A percentile compares a stretch with the other conserved stretches of the same genome.
Evolutionary conservation across 192 early-diverging fungal species (phyloP).

Genomic region (Pilaira anomala): DNA sequence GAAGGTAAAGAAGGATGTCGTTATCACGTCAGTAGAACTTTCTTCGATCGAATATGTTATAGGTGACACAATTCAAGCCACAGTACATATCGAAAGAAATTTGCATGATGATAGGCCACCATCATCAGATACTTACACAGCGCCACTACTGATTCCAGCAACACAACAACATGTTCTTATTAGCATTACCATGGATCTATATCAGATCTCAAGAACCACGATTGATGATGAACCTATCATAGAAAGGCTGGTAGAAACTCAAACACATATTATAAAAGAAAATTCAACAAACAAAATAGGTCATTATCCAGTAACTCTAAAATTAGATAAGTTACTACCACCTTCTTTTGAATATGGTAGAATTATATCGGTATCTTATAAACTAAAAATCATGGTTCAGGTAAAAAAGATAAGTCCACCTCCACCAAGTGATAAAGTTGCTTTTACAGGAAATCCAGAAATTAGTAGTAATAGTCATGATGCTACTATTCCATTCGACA

Average conservation of each 20-base stretch:
- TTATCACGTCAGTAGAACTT: too few relatives aligned
- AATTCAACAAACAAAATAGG: not conserved
- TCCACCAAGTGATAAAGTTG: too few relatives aligned
- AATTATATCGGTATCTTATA: constrained; percentile 1
- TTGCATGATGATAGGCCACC: too few relatives aligned
- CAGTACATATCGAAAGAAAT: not conserved
- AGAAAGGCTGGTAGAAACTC: not conserved
- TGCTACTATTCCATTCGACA: too few relatives aligned
- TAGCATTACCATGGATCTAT: not conserved
- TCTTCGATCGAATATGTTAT: not conserved
- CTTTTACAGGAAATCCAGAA: too few relatives aligned
- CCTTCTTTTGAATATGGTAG: constrained; percentile 2
- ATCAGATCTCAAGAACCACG: not conserved
- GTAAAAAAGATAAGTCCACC: too few relatives aligned
- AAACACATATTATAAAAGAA: not conserved
- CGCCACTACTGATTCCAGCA: not conserved
- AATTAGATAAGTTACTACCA: not conserved
- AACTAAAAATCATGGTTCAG: not conserved
- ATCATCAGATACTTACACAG: too few relatives aligned
- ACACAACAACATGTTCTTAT: too few relatives aligned
- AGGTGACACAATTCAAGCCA: constrained; percentile 1
- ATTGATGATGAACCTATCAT: not conserved
- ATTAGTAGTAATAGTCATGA: not conserved
- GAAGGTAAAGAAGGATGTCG: not conserved
- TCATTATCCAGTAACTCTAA: not conserved